Percentiles rank a stretch among this genome's conserved stretches.
Evolutionary conservation across 2,329 filamentous ascomycete species (phyloP).

Genomic region (Apiospora hydei): DNA sequence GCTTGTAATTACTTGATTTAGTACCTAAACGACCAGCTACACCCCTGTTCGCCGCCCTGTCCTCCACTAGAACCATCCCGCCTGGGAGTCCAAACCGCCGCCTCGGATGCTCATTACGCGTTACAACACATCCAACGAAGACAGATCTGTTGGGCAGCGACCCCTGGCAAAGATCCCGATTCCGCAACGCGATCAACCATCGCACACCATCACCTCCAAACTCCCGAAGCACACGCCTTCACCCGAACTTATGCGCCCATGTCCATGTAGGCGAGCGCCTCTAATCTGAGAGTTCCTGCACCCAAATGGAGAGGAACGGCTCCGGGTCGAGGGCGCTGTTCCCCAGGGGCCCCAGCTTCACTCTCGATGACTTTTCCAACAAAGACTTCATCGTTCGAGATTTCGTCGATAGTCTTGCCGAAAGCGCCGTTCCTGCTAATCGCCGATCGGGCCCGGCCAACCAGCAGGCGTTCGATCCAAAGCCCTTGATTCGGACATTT

Average conservation of each 20-base stretch:
- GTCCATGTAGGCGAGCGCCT: constrained; percentile 34
- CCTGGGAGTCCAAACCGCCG: background rate
- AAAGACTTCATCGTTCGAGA: constrained; percentile 98
- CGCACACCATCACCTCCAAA: background rate
- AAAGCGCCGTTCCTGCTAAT: constrained; percentile 79
- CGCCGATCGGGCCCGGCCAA: constrained; percentile 74
- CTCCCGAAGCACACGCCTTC: background rate
- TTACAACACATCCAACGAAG: constrained; percentile 3
- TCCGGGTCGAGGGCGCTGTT: constrained; percentile 72
- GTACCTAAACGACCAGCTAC: background rate
- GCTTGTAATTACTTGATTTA: background rate
- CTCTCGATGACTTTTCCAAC: constrained; percentile 84
- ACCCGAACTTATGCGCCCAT: constrained; percentile 8
- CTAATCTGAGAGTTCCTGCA: constrained; percentile 30
- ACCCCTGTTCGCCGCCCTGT: background rate
- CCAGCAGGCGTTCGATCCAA: constrained; percentile 82
- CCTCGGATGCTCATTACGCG: background rate
- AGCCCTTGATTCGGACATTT: constrained; percentile 94
- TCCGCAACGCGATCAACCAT: background rate
- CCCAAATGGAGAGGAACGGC: constrained; percentile 50
- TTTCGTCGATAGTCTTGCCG: constrained; percentile 92
- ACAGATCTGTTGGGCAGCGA: background rate
- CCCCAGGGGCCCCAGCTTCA: constrained; percentile 82
- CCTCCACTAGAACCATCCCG: background rate
- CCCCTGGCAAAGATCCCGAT: background rate